Evolutionary conservation across 2,329 filamentous ascomycete species (phyloP).

Genomic region (Ilyonectria mors-panacis): DNA sequence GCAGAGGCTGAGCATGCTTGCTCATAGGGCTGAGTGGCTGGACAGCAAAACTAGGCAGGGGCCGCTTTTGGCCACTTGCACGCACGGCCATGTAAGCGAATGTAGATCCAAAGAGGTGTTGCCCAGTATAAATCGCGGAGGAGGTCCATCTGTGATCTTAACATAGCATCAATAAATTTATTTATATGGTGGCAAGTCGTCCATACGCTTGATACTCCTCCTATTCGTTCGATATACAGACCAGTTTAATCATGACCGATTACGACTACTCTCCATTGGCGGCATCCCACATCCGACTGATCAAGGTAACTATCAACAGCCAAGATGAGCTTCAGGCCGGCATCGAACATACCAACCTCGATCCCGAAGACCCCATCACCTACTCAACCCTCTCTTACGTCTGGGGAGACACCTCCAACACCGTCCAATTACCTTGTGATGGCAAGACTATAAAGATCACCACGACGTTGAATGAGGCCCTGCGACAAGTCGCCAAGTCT

Average conservation of each 20-base stretch:
- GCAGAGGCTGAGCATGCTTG: background rate
- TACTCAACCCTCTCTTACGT: conserved; percentile 39
- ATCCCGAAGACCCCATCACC: conserved; percentile 27
- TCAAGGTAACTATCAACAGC: background rate
- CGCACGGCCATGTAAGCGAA: background rate
- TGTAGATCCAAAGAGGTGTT: background rate
- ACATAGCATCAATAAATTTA: background rate
- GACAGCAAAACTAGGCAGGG: background rate
- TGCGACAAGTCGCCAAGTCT: conserved; percentile 25
- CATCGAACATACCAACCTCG: conserved; percentile 31
- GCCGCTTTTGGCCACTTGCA: background rate
- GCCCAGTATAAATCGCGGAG: no score
- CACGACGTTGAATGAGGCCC: conserved; percentile 26
- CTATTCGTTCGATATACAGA: background rate
- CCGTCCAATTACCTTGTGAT: conserved; percentile 27
- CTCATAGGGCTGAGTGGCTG: background rate
- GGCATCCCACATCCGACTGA: conserved; percentile 33
- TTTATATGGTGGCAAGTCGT: background rate
- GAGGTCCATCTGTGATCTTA: no score
- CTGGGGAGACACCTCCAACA: conserved; percentile 26
- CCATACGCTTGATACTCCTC: background rate
- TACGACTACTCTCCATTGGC: conserved; percentile 32
- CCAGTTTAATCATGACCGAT: background rate
- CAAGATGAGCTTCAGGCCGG: conserved; percentile 20
- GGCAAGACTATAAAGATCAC: conserved; percentile 28